Evolutionary conservation across 352 stramenopile genomes (phyloP).

Genomic region (Phytophthora sojae): DNA sequence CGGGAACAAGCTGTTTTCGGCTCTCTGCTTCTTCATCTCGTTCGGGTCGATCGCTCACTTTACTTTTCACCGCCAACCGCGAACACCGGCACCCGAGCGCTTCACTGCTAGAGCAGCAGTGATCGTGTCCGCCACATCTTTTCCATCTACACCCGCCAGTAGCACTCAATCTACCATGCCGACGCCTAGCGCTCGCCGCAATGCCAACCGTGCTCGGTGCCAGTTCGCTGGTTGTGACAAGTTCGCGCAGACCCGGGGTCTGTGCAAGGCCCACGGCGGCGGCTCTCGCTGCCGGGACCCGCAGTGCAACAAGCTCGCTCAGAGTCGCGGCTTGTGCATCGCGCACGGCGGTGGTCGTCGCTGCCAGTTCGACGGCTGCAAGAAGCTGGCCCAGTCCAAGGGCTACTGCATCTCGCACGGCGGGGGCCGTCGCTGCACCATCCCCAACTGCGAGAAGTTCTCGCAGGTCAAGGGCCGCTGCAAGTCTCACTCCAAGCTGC

Average conservation of each 20-base stretch:
- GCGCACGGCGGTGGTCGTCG: slow-evolving; percentile 78
- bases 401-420: slow-evolving; percentile 87
- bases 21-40: slow-evolving; percentile 24
- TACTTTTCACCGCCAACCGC: slow-evolving; percentile 41
- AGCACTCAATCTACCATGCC: slow-evolving; percentile 37
- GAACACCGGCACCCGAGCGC: slow-evolving; percentile 26
- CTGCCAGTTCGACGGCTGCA: slow-evolving; percentile 76
- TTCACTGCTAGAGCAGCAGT: slow-evolving; percentile 17
- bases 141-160: slow-evolving; percentile 19
- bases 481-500: slow-evolving; percentile 88
- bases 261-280: slow-evolving; percentile 88
- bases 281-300: slow-evolving; percentile 80
- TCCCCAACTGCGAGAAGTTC: slow-evolving; percentile 86
- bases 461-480: slow-evolving; percentile 89
- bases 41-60: slow-evolving; percentile 32
- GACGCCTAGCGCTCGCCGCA: slow-evolving; percentile 52
- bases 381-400: slow-evolving; percentile 81
- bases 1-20: slow-evolving; percentile 13
- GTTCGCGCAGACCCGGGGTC: slow-evolving; percentile 82
- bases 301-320: slow-evolving; percentile 83
- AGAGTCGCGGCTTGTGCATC: slow-evolving; percentile 81
- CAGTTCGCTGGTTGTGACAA: slow-evolving; percentile 81
- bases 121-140: slow-evolving; percentile 21
- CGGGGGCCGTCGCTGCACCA: slow-evolving; percentile 74
- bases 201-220: slow-evolving; percentile 78